These are phyloP conservation scores for Saccharomyces jurei DNA, from an alignment of 805 yeast species.

Conservation along the genomic window DNA sequence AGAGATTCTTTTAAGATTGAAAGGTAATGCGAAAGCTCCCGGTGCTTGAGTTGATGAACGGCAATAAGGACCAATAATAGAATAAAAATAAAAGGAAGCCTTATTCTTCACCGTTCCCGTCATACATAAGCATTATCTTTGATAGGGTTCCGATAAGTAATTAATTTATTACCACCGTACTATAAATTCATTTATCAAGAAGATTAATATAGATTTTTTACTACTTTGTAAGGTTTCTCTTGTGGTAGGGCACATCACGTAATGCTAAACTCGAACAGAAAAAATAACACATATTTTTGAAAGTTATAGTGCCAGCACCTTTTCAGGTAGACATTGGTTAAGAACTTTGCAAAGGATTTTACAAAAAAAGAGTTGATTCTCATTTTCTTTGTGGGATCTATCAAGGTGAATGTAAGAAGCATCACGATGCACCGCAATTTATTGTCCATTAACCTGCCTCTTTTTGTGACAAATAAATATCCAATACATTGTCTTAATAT, in stretches of 20 bases:
- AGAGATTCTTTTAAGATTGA: conserved; percentile 53
- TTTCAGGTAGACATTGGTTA: neutral
- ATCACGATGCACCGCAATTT: neutral
- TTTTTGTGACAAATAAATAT: conserved; percentile 1
- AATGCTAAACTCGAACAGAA: neutral
- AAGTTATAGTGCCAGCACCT: neutral
- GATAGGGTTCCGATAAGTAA: neutral
- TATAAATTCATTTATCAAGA: neutral
- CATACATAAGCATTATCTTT: neutral
- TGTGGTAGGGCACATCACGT: neutral
- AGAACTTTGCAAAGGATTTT: neutral
- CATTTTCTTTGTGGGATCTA: neutral
- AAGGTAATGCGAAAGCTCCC: conserved; percentile 65
- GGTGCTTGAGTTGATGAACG: conserved; percentile 47
- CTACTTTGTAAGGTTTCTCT: neutral
- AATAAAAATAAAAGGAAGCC: neutral
- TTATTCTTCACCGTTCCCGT: neutral
- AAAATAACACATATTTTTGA: neutral
- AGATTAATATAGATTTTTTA: neutral
- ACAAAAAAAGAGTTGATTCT: neutral
- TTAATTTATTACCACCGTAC: neutral
- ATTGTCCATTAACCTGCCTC: neutral
- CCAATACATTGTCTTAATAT: conserved; percentile 20
- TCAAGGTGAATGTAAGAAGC: neutral
- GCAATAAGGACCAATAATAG: neutral